These are phyloP conservation scores for Diaporthe humulicola DNA, from an alignment of 2,329 filamentous ascomycete genomes.

Conservation along the genomic window DNA sequence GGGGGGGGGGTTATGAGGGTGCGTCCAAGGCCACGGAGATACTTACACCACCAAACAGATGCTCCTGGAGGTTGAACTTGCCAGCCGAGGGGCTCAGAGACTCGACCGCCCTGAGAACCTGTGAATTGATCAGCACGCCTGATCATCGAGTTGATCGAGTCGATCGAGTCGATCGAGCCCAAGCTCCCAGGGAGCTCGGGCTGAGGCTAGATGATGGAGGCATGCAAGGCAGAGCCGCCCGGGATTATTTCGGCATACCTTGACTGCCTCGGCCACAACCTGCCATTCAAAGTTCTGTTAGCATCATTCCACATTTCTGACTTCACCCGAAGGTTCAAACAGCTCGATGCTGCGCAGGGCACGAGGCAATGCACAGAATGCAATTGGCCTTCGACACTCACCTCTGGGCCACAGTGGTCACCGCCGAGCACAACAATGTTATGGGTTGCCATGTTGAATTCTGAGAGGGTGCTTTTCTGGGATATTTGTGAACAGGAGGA, in stretches of 20 bases:
- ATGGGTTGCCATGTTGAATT: constrained; percentile 71
- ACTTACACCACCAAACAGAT: constrained; percentile 92
- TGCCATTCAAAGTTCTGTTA: constrained; percentile 49
- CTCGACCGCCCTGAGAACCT: constrained; percentile 82
- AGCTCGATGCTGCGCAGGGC: neutral
- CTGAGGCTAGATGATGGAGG: constrained; percentile 15
- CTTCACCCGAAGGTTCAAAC: neutral
- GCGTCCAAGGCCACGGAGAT: neutral
- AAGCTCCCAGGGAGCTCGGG: neutral
- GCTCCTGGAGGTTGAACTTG: constrained; percentile 91
- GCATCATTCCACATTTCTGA: neutral
- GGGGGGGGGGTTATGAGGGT: too few species aligned
- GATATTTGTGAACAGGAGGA: neutral
- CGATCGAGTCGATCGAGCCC: constrained; percentile 5
- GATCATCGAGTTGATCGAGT: constrained; percentile 2
- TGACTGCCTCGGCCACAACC: constrained; percentile 88
- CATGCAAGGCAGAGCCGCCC: constrained; percentile 1
- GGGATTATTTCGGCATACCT: constrained; percentile 66
- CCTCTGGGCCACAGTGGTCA: constrained; percentile 90
- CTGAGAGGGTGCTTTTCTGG: neutral
- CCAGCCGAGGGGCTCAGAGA: constrained; percentile 75
- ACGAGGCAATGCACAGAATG: neutral
- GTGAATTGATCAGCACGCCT: constrained; percentile 5
- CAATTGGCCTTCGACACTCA: constrained; percentile 54
- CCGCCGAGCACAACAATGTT: constrained; percentile 87